These are phyloP conservation scores for Quercus parvula DNA, from an alignment of 306 rosid species.

Conservation along the genomic window DNA sequence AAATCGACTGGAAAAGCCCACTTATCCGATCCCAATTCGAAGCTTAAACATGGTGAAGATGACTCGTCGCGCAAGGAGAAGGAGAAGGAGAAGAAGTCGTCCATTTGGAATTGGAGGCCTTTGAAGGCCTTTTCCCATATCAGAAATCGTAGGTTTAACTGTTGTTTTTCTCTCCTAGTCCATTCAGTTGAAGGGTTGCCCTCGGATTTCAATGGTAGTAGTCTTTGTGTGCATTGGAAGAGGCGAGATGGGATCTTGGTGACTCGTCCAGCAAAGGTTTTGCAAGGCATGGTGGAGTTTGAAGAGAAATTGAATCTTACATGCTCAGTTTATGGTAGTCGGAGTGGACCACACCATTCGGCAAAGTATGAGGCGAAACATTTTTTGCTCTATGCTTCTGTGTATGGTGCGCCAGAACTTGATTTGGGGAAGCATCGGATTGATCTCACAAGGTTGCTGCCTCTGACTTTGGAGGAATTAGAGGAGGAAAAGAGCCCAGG, in stretches of 20 bases:
- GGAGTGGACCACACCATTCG: constrained; percentile 68
- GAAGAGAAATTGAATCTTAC: constrained; percentile 62
- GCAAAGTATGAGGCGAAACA: constrained; percentile 91
- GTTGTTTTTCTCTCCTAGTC: constrained; percentile 73
- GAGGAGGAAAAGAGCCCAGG: constrained; percentile 78
- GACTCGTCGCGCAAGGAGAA: constrained; percentile 61
- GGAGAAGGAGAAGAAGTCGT: constrained; percentile 94
- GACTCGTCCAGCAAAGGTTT: constrained; percentile 64
- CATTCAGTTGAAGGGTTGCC: constrained; percentile 81
- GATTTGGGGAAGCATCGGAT: constrained; percentile 91
- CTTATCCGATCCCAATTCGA: constrained; percentile 38
- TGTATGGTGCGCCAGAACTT: constrained; percentile 45
- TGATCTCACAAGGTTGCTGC: constrained; percentile 86
- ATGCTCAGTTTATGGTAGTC: constrained; percentile 74
- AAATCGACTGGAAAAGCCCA: constrained; percentile 34
- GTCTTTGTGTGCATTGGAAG: constrained; percentile 85
- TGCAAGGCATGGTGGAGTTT: constrained; percentile 52
- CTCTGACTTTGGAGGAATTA: constrained; percentile 82
- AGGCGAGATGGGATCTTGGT: constrained; percentile 60
- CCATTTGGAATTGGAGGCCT: constrained; percentile 81
- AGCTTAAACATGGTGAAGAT: constrained; percentile 34
- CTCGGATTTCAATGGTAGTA: constrained; percentile 32
- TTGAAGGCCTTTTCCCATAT: constrained; percentile 60
- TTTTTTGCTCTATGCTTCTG: constrained; percentile 68
- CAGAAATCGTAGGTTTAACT: constrained; percentile 61